Evolutionary conservation across 2,329 filamentous ascomycete genomes (phyloP).

Genomic region (Nannizzia gypsea): DNA sequence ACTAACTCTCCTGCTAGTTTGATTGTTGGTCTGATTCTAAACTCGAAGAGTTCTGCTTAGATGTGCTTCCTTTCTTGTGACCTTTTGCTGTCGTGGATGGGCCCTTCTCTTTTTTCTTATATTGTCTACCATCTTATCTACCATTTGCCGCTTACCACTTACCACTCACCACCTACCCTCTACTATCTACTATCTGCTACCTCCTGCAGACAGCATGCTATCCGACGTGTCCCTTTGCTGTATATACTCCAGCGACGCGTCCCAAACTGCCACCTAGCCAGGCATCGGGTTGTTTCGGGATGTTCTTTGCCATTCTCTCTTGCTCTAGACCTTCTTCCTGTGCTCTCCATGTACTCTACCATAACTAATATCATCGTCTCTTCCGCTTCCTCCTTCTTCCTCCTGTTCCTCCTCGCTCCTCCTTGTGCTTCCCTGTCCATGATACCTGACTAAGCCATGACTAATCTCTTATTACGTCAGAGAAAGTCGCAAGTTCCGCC

Average conservation of each 20-base stretch:
- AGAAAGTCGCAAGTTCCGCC: neutral
- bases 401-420: neutral
- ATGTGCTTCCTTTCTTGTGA: neutral
- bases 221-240: neutral
- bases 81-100: too few relatives aligned
- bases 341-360: neutral
- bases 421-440: neutral
- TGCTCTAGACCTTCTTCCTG: neutral
- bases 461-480: constrained; percentile 1
- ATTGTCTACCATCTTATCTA: neutral
- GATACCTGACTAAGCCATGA: neutral
- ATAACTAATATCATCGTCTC: neutral
- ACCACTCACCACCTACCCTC: neutral
- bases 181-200: neutral
- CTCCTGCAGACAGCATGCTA: neutral
- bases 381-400: neutral
- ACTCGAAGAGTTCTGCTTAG: constrained; percentile 55
- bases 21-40: constrained; percentile 82
- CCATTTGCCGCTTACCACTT: neutral
- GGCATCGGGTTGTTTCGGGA: neutral
- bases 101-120: neutral
- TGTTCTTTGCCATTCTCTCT: neutral
- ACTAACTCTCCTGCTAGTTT: constrained; percentile 42
- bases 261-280: neutral
- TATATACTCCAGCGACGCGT: constrained; percentile 1